These are phyloP conservation scores for Raffaelea arxii DNA, from an alignment of 2,329 filamentous ascomycete genomes.

Conservation along the genomic window DNA sequence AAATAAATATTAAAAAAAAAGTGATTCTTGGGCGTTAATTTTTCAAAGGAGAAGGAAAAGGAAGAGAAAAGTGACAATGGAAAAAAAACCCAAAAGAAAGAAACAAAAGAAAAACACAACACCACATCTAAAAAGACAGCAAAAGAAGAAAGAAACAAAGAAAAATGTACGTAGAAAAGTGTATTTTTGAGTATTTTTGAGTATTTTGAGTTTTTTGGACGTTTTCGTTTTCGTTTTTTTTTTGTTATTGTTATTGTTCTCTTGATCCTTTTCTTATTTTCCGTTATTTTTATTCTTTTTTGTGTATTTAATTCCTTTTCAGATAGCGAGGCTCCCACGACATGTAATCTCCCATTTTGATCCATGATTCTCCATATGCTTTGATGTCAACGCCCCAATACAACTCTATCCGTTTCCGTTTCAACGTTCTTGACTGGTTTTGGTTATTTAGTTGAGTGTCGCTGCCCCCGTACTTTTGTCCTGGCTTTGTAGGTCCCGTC, in stretches of 20 bases:
- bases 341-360: background rate
- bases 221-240: background rate
- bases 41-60: slow-evolving; percentile 1
- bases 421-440: too few species aligned
- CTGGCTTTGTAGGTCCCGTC: too few species aligned
- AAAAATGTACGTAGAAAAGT: background rate
- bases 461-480: too few species aligned
- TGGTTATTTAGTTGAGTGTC: too few species aligned
- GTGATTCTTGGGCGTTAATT: background rate
- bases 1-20: slow-evolving; percentile 5
- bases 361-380: too few species aligned
- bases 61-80: too few species aligned
- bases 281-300: background rate
- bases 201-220: background rate
- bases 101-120: background rate
- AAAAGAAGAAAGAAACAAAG: background rate
- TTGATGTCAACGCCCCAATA: too few species aligned
- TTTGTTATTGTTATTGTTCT: background rate
- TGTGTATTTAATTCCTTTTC: background rate
- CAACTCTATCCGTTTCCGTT: too few species aligned
- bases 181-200: background rate
- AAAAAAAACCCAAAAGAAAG: background rate
- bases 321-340: background rate
- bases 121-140: background rate
- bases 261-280: background rate